Percentiles rank a stretch among this genome's conserved stretches.
phyloP scores from a whole-genome alignment of 345 rosid species.

The Aquilaria sinensis region DNA sequence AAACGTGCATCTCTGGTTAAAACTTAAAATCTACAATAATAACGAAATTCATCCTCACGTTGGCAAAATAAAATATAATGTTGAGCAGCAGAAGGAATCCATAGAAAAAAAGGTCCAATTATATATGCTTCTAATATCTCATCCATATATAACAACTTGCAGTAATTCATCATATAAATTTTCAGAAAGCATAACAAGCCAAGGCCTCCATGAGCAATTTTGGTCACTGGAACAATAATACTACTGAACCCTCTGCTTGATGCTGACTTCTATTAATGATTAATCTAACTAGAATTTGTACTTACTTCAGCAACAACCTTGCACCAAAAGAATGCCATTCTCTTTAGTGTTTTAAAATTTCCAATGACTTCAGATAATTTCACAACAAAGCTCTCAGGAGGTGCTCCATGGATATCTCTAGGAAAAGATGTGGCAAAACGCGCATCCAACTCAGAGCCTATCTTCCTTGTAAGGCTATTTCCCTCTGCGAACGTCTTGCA shows the following conservation, averaged over 20 bases:
- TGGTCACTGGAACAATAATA: too few relatives aligned
- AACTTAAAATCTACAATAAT: background rate
- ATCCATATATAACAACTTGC: too few relatives aligned
- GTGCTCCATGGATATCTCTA: constrained; percentile 84
- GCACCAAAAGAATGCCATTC: constrained; percentile 87
- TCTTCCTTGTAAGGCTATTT: constrained; percentile 67
- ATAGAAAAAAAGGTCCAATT: background rate
- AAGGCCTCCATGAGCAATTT: too few relatives aligned
- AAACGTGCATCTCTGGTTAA: background rate
- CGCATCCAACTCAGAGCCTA: constrained; percentile 41
- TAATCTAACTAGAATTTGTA: constrained; percentile 15
- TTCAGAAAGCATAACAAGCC: too few relatives aligned
- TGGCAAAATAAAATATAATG: background rate
- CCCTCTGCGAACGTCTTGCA: constrained; percentile 77
- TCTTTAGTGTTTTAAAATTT: constrained; percentile 62
- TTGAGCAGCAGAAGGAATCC: background rate
- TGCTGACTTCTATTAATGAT: too few relatives aligned
- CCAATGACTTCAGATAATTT: constrained; percentile 94
- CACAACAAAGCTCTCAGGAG: constrained; percentile 65
- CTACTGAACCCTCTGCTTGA: too few relatives aligned
- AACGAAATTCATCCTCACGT: background rate
- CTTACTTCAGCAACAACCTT: constrained; percentile 79
- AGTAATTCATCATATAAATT: too few relatives aligned
- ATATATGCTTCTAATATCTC: too few relatives aligned
- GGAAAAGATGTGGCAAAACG: constrained; percentile 36